These are phyloP conservation scores for Sclerotinia nivalis DNA, from an alignment of 2,329 filamentous ascomycete genomes.

Conservation along the genomic window DNA sequence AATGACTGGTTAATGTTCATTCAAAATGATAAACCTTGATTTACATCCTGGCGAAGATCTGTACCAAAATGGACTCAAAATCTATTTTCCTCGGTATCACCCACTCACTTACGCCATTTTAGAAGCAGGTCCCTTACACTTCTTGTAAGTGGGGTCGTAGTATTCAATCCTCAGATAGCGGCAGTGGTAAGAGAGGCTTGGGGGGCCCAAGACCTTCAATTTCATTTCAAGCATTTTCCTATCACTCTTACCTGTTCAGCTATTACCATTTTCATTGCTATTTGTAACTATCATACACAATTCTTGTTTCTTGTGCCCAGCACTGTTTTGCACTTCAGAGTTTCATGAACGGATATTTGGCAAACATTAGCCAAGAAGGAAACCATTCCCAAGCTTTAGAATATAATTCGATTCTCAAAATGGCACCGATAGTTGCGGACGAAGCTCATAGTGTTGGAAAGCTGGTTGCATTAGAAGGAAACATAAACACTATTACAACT, in stretches of 20 bases:
- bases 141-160: neutral
- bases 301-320: neutral
- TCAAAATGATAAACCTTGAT: neutral
- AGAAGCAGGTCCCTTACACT: neutral
- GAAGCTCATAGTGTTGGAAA: conserved; percentile 44
- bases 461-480: conserved; percentile 62
- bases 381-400: neutral
- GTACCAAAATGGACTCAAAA: neutral
- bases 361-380: neutral
- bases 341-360: neutral
- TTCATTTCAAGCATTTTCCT: neutral
- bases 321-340: neutral
- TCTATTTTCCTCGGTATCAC: conserved; percentile 1
- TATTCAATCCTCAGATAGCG: neutral
- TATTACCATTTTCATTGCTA: neutral
- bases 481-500: conserved; percentile 55
- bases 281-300: neutral
- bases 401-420: conserved; percentile 10
- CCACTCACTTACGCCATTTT: conserved; percentile 5
- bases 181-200: conserved; percentile 10
- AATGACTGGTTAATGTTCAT: neutral
- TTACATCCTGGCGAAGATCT: conserved; percentile 10
- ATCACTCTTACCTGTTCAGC: neutral
- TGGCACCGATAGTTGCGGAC: conserved; percentile 14
- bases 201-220: neutral